Evolutionary conservation across 2,329 filamentous ascomycete genomes (phyloP).

Genomic region (Colletotrichum agaves): DNA sequence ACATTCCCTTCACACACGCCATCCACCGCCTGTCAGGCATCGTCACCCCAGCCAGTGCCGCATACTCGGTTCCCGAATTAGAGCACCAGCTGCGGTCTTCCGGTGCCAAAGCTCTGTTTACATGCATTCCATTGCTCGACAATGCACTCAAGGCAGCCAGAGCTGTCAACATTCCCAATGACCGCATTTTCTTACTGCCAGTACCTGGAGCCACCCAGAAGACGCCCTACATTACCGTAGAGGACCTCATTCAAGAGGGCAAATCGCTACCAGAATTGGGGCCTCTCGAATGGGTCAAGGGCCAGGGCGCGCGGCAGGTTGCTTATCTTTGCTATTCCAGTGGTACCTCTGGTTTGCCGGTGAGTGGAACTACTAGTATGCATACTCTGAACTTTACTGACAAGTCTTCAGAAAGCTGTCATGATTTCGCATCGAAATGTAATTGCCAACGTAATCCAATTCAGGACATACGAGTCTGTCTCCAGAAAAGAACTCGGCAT

Average conservation of each 20-base stretch:
- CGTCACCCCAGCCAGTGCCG: slow-evolving; percentile 79
- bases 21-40: slow-evolving; percentile 80
- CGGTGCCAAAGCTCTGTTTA: slow-evolving; percentile 76
- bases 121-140: slow-evolving; percentile 71
- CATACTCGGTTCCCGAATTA: slow-evolving; percentile 76
- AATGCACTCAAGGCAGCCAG: slow-evolving; percentile 71
- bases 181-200: slow-evolving; percentile 75
- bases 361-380: slow-evolving; percentile 48
- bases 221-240: slow-evolving; percentile 69
- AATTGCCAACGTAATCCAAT: slow-evolving; percentile 79
- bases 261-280: slow-evolving; percentile 62
- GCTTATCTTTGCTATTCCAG: slow-evolving; percentile 85
- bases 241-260: slow-evolving; percentile 74
- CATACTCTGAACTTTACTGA: background rate
- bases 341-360: slow-evolving; percentile 81
- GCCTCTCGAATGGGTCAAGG: slow-evolving; percentile 68
- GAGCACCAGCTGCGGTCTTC: slow-evolving; percentile 78
- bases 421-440: slow-evolving; percentile 85
- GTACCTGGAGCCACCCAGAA: slow-evolving; percentile 67
- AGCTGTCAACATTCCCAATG: slow-evolving; percentile 68
- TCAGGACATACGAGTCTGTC: slow-evolving; percentile 56
- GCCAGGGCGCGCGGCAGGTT: slow-evolving; percentile 73
- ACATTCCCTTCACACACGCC: slow-evolving; percentile 77
- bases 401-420: slow-evolving; percentile 73
- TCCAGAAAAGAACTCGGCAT: slow-evolving; percentile 50